Percentiles rank a stretch among this genome's conserved stretches.
These are phyloP conservation scores for Dissophora ornata DNA, from an alignment of 192 early-diverging fungal species.

Conservation along the genomic window DNA sequence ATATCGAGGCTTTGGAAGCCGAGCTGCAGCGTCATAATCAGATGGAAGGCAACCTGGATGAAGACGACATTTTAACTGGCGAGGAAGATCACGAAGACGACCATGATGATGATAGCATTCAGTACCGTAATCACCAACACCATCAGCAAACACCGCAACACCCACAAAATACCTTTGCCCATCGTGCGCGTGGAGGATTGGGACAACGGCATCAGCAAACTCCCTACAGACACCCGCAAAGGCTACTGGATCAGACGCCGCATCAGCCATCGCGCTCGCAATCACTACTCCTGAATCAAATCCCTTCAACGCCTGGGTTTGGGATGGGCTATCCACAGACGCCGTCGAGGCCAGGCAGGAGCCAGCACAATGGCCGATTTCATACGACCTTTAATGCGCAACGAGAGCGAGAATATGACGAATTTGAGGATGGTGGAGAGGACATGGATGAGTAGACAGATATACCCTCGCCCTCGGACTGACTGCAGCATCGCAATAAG, in stretches of 20 bases:
- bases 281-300: neutral
- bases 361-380: too few relatives aligned
- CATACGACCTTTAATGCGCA: conserved; percentile 8
- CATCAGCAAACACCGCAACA: conserved; percentile 9
- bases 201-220: neutral
- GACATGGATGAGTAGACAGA: conserved; percentile 23
- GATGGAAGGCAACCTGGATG: conserved; percentile 14
- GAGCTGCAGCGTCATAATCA: conserved; percentile 1
- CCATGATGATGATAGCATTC: neutral
- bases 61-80: conserved; percentile 24
- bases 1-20: neutral
- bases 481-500: too few relatives aligned
- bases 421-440: conserved; percentile 7
- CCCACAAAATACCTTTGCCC: neutral
- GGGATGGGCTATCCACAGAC: conserved; percentile 17
- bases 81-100: conserved; percentile 18
- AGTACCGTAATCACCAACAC: too few relatives aligned
- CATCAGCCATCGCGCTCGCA: neutral
- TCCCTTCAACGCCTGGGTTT: conserved; percentile 7
- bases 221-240: neutral
- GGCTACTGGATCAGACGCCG: neutral
- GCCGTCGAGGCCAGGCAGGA: neutral
- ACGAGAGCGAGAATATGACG: conserved; percentile 23
- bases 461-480: too few relatives aligned
- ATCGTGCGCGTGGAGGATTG: neutral